Evolutionary conservation across 371 early-diverging fungal species (phyloP).

Genomic region (Circinella minor): DNA sequence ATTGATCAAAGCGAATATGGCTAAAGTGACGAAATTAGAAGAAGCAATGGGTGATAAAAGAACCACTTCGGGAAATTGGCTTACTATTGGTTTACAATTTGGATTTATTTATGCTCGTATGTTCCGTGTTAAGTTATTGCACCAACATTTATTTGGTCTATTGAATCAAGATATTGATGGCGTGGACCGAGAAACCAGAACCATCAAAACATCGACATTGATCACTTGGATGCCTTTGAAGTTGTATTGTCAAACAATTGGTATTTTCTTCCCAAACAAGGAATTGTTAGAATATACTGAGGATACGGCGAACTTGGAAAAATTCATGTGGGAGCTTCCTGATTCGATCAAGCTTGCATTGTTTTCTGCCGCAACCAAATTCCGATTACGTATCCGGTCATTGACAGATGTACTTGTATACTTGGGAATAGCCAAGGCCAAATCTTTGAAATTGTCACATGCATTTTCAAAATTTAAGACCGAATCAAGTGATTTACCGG

Average conservation of each 20-base stretch:
- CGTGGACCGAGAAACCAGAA: conserved; percentile 18
- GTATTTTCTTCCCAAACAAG: conserved; percentile 12
- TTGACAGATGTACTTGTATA: conserved; percentile 10
- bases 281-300: conserved; percentile 17
- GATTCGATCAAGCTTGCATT: conserved; percentile 6
- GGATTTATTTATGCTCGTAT: conserved; percentile 51
- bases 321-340: conserved; percentile 18
- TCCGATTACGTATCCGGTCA: conserved; percentile 22
- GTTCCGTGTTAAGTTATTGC: conserved; percentile 43
- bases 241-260: conserved; percentile 30
- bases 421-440: neutral
- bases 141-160: conserved; percentile 39
- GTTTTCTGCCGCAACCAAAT: conserved; percentile 17
- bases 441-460: neutral
- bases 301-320: conserved; percentile 12
- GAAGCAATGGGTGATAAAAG: neutral
- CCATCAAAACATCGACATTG: conserved; percentile 15
- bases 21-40: neutral
- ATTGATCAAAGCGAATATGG: conserved; percentile 14
- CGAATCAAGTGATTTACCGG: neutral
- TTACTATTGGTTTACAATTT: conserved; percentile 40
- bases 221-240: conserved; percentile 22
- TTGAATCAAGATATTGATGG: conserved; percentile 19
- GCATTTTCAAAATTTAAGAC: neutral
- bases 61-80: conserved; percentile 24